phyloP scores from a whole-genome alignment of 2,329 filamentous ascomycete species.

The Ilyonectria mors-panacis region DNA sequence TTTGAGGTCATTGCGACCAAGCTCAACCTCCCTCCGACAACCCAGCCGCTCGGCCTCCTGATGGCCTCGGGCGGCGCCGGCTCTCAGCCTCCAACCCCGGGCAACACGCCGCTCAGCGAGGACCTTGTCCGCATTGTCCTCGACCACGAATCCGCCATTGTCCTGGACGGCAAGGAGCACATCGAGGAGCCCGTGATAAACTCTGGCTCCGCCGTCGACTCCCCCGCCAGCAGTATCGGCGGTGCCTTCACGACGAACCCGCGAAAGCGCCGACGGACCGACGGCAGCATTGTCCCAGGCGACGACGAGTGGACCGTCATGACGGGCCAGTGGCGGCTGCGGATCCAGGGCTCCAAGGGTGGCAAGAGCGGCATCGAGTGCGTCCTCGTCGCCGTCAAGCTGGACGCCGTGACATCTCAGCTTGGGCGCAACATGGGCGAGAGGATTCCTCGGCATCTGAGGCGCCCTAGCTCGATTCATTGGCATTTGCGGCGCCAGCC shows the following conservation, averaged over 20 bases:
- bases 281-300: constrained; percentile 48
- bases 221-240: constrained; percentile 46
- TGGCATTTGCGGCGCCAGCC: neutral
- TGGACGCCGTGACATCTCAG: constrained; percentile 80
- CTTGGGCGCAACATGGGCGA: constrained; percentile 73
- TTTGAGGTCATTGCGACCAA: constrained; percentile 88
- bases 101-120: constrained; percentile 78
- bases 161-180: constrained; percentile 70
- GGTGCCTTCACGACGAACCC: constrained; percentile 48
- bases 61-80: constrained; percentile 75
- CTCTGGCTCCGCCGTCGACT: constrained; percentile 42
- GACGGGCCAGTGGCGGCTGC: constrained; percentile 80
- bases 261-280: constrained; percentile 63
- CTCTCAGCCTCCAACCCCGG: constrained; percentile 75
- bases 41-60: constrained; percentile 75
- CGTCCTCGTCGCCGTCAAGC: constrained; percentile 80
- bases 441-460: constrained; percentile 71
- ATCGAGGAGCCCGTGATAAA: constrained; percentile 45
- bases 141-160: constrained; percentile 71
- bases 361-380: constrained; percentile 75
- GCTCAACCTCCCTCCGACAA: constrained; percentile 75
- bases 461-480: neutral
- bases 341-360: constrained; percentile 69
- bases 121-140: constrained; percentile 77
- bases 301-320: constrained; percentile 73